Conservation (phyloP, 1,284 basidiomycete genomes). For the Rhodotorula sp. region DNA sequence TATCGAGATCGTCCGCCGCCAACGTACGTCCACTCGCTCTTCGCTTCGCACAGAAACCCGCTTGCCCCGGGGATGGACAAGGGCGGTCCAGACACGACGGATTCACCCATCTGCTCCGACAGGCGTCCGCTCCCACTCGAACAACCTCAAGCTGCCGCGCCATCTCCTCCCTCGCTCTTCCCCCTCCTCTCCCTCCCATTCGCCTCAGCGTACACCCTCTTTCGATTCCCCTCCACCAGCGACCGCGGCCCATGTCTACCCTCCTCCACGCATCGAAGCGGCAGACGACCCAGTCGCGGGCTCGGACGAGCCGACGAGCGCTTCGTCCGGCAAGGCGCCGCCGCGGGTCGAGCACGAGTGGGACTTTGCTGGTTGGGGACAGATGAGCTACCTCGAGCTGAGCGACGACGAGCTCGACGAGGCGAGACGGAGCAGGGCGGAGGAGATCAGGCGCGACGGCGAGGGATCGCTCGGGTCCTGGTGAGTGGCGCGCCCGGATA, state of each 20-base stretch:
- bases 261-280: background rate
- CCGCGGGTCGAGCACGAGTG: conserved; percentile 10
- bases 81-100: too few species aligned
- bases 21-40: background rate
- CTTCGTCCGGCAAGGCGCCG: conserved; percentile 1
- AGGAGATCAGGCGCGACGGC: conserved; percentile 52
- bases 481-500: background rate
- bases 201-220: too few species aligned
- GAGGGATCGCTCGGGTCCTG: conserved; percentile 26
- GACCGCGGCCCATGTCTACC: too few species aligned
- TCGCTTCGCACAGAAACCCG: too few species aligned
- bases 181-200: background rate
- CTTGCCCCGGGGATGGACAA: too few species aligned
- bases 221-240: background rate
- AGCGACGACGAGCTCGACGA: conserved; percentile 49
- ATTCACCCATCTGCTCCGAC: background rate
- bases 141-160: conserved; percentile 13
- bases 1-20: conserved; percentile 4
- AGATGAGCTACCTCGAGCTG: conserved; percentile 56
- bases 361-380: conserved; percentile 59
- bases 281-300: background rate
- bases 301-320: background rate
- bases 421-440: conserved; percentile 45
- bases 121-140: conserved; percentile 7
- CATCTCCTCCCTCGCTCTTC: conserved; percentile 1